Base-by-base conservation (phyloP, 2,329 filamentous ascomycete genomes). In the Cercospora janseana region DNA sequence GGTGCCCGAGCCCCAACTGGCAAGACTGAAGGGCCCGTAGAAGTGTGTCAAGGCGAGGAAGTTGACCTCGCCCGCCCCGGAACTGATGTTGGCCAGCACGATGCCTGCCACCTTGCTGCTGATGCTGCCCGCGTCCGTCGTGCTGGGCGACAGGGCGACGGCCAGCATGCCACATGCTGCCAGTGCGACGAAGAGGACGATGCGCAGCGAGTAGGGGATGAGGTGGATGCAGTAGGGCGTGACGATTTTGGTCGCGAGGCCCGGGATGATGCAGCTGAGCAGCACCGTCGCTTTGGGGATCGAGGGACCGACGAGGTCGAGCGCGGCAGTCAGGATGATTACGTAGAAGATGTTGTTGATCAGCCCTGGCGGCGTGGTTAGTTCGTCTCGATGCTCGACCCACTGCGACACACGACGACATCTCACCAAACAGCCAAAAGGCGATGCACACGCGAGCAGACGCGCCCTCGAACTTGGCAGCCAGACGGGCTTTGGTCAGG, bases 271-370 rank as follows among this genome's bases (percentile, higher is more conserved):
- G 69, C 96, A 90, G 67, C 90, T 90, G 55, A 97, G 87, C 47
- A 97, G 84, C 48, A 98, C 92, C 49, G 94, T 80, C 61, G 88
- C 89, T 70, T 97, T 97, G 42, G 93, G 93, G 1, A 96, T 78
- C 57, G 76, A 69, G 24, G 88, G 85, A 27, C 92, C 92, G 61
- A 97, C 93, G 55, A 98, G 87, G 65, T 98, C 93, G 63, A 96
- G 87, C 3, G 93, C 93, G 27, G 93, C 88, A 23, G 90, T 94
- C 63, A 98, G 86, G 66, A 97, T 93, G 69, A 97, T 88, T 49
- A 97, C 92, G 71, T 96, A 97, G 72, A 96, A 86, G 60, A 97
- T 88, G 73, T 97, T 97, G 72, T 98, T 97, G 68, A 97, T 93
- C 13, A 93, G 75, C 45, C 88, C 88, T 92, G 63, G 32, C 9